These are phyloP conservation scores for Polytrichum formosum DNA, from an alignment of 225 moss, liverwort and hornwort genomes.

Conservation along the genomic window DNA sequence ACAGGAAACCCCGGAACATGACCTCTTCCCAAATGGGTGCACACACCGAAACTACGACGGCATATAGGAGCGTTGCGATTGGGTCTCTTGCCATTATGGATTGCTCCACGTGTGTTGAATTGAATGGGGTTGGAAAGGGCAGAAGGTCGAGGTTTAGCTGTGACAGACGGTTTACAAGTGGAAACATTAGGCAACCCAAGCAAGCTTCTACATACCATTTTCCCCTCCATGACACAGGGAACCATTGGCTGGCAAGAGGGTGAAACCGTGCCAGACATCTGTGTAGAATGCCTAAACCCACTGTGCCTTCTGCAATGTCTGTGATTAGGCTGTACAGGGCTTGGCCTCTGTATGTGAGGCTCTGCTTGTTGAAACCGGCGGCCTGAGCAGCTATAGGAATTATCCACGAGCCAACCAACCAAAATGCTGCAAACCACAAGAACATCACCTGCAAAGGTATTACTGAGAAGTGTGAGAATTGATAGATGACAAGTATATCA, in stretches of 20 bases:
- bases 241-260: slow-evolving; percentile 89
- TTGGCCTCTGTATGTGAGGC: slow-evolving; percentile 84
- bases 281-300: slow-evolving; percentile 79
- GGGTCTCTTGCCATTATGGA: slow-evolving; percentile 94
- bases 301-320: slow-evolving; percentile 90
- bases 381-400: slow-evolving; percentile 81
- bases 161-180: slow-evolving; percentile 82
- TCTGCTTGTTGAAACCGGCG: slow-evolving; percentile 81
- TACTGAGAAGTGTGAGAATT: neutral
- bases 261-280: slow-evolving; percentile 75
- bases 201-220: slow-evolving; percentile 84
- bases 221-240: slow-evolving; percentile 77
- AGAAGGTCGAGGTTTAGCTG: slow-evolving; percentile 84
- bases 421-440: slow-evolving; percentile 95
- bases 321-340: slow-evolving; percentile 93
- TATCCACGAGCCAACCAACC: slow-evolving; percentile 98
- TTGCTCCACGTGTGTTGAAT: slow-evolving; percentile 75
- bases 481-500: neutral
- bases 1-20: slow-evolving; percentile 87
- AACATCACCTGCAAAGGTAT: slow-evolving; percentile 75
- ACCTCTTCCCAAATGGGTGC: slow-evolving; percentile 98
- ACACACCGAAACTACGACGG: slow-evolving; percentile 88
- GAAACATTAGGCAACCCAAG: slow-evolving; percentile 87
- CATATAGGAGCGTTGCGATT: slow-evolving; percentile 83
- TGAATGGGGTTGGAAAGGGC: slow-evolving; percentile 69